Evolutionary conservation across 1,139 yeast genomes (phyloP), one percentile per base, ranked within the genome.

Genomic region (Groenewaldozyma auringiensis): DNA sequence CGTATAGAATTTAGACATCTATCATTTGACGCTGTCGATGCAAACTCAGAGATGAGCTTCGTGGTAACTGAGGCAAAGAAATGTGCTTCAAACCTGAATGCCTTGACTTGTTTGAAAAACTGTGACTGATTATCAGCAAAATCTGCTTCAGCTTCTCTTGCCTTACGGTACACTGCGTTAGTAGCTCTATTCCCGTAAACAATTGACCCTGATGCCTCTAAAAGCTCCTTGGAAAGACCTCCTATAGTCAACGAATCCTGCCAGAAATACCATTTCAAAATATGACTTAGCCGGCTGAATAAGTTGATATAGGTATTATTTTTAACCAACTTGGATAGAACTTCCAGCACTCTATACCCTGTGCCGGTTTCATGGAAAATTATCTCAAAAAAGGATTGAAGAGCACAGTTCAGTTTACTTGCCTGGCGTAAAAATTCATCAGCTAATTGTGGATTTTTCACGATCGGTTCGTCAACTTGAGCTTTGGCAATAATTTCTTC

Each of bases 331-430:
- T 50, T 49, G 32, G 56, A 56, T 45, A 60, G 48, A 20, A 60
- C 53, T 41, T 47, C 50, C 49, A 53, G 49, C 21, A 59, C 58
- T 14, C 64, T 49, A 43, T 57, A 59, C 4, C 64, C 64, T 33
- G 64, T 59, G 27, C 64, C 64, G 37, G 50, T 53, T 35, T 57
- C 58, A 36, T 57, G 55, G 37, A 61, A 59, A 4, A 60, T 59
- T 41, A 58, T 55, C 36, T 59, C 59, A 40, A 51, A 53, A 39
- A 60, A 54, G 4, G 59, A 53, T 21, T 55, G 56, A 14, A 59
- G 49, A 9, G 53, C 44, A 25, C 55, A 52, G 47, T 53, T 52
- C 18, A 59, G 46, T 4, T 50, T 51, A 16, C 55, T 46, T 17
- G 58, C 37, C 2, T 51, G 33, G 29, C 56, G 45, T 21, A 53